Conservation (phyloP, 1,139 yeast genomes). For the Diutina ranongensis region DNA sequence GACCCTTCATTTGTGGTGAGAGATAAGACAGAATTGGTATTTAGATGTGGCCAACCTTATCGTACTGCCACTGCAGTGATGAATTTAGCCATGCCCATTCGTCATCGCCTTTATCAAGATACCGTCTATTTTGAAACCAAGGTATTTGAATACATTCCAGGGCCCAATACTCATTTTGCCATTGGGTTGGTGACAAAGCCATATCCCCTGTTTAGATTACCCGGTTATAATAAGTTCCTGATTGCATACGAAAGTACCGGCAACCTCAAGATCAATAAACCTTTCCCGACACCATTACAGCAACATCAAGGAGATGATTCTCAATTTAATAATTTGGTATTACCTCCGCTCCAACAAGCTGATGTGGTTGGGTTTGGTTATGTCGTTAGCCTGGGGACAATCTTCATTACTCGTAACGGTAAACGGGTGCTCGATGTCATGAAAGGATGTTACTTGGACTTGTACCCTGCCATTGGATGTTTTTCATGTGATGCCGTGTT, state of each 20-base stretch:
- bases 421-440: slow-evolving; percentile 75
- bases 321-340: slow-evolving; percentile 46
- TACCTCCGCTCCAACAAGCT: slow-evolving; percentile 71
- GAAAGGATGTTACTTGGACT: slow-evolving; percentile 65
- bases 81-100: slow-evolving; percentile 54
- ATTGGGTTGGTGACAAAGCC: slow-evolving; percentile 84
- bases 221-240: slow-evolving; percentile 75
- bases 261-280: slow-evolving; percentile 67
- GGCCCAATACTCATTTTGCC: slow-evolving; percentile 42
- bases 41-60: slow-evolving; percentile 15
- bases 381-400: slow-evolving; percentile 65
- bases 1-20: slow-evolving; percentile 2
- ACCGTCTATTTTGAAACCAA: slow-evolving; percentile 65
- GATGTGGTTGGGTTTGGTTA: slow-evolving; percentile 93
- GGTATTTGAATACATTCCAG: slow-evolving; percentile 34
- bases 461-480: slow-evolving; percentile 88
- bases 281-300: slow-evolving; percentile 42
- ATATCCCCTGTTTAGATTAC: slow-evolving; percentile 79
- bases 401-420: slow-evolving; percentile 87
- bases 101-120: slow-evolving; percentile 39
- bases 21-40: not conserved
- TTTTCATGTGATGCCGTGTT: slow-evolving; percentile 59
- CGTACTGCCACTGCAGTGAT: slow-evolving; percentile 37
- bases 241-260: slow-evolving; percentile 87
- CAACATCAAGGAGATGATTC: slow-evolving; percentile 39